Evolutionary conservation across 2,329 filamentous ascomycete species (phyloP), one percentile per base, ranked within the genome.

Genomic region (Fusarium fracticaudum): DNA sequence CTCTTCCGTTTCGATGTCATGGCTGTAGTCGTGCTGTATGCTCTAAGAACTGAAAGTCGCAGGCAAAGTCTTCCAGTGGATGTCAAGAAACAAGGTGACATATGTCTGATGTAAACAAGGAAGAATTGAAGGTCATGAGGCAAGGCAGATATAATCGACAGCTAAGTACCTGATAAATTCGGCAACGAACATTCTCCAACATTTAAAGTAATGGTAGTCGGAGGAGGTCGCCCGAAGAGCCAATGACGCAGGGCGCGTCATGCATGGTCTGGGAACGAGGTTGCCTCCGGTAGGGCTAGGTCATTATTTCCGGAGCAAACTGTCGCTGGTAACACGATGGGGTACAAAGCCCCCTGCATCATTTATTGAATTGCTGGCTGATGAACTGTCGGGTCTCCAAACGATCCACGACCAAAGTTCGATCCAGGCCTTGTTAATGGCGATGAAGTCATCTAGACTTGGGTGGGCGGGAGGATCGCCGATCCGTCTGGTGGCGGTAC

Each of bases 1-100:
- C 80, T 82, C 72, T 84, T 85, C 55, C 84, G 81, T 72, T 86
- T 86, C 8, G 80, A 45, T 4, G 78, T 78, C 84, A 86, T 86
- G 17, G 38, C 64, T 31, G 50, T 29, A 24, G 59, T 51, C 43
- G 35, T 70, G 47, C 44, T 35, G 22, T 67, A 43, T 33, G 26
- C 63, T 71, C 63, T 69, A 35, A 37, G 60, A 26, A 45, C n/a
- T 26, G 31, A 50, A n/a, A 40, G 31, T 24, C 67, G 29, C 47
- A 63, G 50, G 53, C n/a, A 53, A 31, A 60, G 47, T 31, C 33
- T 62, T 50, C 61, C 55, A 33, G 63, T 44, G 75, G 55, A 59
- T 61, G 54, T n/a, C 33, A 60, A 31, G 29, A 62, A 45, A 47
- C 58, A 54, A 37, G 38, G 45, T 60, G 40, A 53, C 67, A 77